A percentile compares a stretch with the other conserved stretches of the same genome.
Conservation (phyloP, 1,139 yeast genomes). For the Zygosaccharomyces sapae region DNA sequence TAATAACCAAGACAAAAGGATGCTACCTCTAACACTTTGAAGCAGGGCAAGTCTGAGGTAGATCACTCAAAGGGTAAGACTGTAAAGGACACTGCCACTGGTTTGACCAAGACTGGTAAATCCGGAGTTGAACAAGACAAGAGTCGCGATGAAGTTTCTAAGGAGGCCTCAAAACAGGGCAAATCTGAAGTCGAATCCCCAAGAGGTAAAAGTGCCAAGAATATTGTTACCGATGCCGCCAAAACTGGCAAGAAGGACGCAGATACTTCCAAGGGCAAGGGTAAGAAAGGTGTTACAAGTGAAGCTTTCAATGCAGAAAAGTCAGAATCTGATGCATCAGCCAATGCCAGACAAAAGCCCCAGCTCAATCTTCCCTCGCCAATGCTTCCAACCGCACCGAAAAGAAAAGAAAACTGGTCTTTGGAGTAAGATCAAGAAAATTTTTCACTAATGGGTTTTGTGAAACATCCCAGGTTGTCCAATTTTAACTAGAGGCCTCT, state of each 20-base stretch:
- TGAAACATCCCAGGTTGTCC: too few species aligned
- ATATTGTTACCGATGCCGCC: background rate
- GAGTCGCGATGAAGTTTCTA: slow-evolving; percentile 15
- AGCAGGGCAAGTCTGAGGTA: background rate
- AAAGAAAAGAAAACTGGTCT: slow-evolving; percentile 45
- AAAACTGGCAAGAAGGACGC: background rate
- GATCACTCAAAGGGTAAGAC: background rate
- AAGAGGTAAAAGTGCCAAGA: background rate
- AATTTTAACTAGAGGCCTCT: too few species aligned
- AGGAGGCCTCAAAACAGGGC: slow-evolving; percentile 15
- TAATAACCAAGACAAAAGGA: background rate
- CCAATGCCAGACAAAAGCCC: slow-evolving; percentile 3
- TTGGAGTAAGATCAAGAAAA: slow-evolving; percentile 46
- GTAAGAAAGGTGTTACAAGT: background rate
- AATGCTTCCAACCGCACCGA: slow-evolving; percentile 22
- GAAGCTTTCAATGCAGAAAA: slow-evolving; percentile 2
- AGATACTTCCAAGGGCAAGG: background rate
- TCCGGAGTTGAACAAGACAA: slow-evolving; percentile 16
- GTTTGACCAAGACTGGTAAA: slow-evolving; percentile 14
- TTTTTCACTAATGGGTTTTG: slow-evolving; percentile 34
- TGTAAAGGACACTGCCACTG: background rate
- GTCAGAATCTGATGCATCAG: slow-evolving; percentile 2
- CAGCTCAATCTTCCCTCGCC: slow-evolving; percentile 5
- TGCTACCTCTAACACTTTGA: background rate
- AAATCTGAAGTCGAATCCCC: background rate